Conservation (phyloP, 768 basidiomycete genomes). For the Trametes sanguinea region DNA sequence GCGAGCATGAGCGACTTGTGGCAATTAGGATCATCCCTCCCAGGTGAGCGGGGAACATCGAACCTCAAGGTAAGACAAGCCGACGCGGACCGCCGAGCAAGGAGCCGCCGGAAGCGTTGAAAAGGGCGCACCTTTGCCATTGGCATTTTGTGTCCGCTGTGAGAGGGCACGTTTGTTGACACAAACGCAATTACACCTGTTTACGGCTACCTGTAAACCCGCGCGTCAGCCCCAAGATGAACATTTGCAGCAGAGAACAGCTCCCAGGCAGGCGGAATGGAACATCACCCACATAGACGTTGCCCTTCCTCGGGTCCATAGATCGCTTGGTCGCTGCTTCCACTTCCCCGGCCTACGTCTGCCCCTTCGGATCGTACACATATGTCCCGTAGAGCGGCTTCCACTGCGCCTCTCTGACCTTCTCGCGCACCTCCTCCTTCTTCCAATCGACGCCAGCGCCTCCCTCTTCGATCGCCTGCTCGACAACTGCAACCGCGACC, state of each 20-base stretch:
- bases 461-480: slow-evolving; percentile 76
- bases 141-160: slow-evolving; percentile 17
- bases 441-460: slow-evolving; percentile 49
- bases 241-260: neutral
- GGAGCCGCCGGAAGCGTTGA: slow-evolving; percentile 7
- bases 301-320: neutral
- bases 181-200: slow-evolving; percentile 2
- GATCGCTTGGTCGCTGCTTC: neutral
- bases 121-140: neutral
- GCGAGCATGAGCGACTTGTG: slow-evolving; percentile 7
- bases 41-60: neutral
- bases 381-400: slow-evolving; percentile 64
- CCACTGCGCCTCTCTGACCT: slow-evolving; percentile 58
- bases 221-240: neutral
- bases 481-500: slow-evolving; percentile 78
- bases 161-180: neutral
- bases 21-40: slow-evolving; percentile 3
- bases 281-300: slow-evolving; percentile 2
- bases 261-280: slow-evolving; percentile 14
- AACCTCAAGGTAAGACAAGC: neutral
- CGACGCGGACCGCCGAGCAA: slow-evolving; percentile 8
- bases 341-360: slow-evolving; percentile 10
- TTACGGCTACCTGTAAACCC: slow-evolving; percentile 2
- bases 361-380: slow-evolving; percentile 60
- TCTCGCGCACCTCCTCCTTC: slow-evolving; percentile 54